phyloP scores from a whole-genome alignment of 305 asterid genomes.

The Fraxinus angustifolia region DNA sequence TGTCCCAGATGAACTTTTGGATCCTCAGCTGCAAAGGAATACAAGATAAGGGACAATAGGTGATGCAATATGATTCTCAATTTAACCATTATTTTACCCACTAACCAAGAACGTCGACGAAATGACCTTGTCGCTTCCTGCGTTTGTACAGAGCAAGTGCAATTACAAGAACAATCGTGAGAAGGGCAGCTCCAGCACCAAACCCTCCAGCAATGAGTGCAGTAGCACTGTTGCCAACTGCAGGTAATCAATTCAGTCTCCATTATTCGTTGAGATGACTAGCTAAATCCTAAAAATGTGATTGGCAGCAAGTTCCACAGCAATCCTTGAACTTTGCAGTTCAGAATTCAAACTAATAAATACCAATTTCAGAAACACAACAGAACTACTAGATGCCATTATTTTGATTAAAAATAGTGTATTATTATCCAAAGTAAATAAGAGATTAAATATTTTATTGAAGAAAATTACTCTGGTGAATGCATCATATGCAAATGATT shows the following conservation, averaged over 20 bases:
- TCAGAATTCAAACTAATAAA: too few species aligned
- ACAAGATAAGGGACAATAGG: constrained; percentile 11
- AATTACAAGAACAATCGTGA: constrained; percentile 70
- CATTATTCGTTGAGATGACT: constrained; percentile 3
- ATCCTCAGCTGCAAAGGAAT: constrained; percentile 62
- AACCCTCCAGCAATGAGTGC: constrained; percentile 84
- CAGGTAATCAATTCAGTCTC: constrained; percentile 16
- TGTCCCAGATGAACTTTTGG: constrained; percentile 84
- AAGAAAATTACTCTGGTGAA: too few species aligned
- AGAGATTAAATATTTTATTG: too few species aligned
- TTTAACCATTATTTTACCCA: constrained; percentile 1
- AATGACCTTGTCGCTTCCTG: constrained; percentile 71
- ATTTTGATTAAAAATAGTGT: too few species aligned
- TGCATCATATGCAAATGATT: too few species aligned
- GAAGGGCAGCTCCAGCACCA: constrained; percentile 82
- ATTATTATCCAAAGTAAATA: too few species aligned
- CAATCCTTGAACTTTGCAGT: too few species aligned
- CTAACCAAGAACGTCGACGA: constrained; percentile 91
- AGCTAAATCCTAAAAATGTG: background rate
- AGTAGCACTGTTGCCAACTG: constrained; percentile 56
- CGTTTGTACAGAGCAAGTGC: constrained; percentile 68
- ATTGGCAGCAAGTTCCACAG: too few species aligned
- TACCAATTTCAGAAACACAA: too few species aligned
- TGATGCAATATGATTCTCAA: background rate
- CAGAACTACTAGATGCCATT: too few species aligned